A percentile compares a stretch with the other conserved stretches of the same genome.
These are phyloP conservation scores for Psilocybe mexicana DNA, from an alignment of 1,284 basidiomycete genomes.

Conservation along the genomic window DNA sequence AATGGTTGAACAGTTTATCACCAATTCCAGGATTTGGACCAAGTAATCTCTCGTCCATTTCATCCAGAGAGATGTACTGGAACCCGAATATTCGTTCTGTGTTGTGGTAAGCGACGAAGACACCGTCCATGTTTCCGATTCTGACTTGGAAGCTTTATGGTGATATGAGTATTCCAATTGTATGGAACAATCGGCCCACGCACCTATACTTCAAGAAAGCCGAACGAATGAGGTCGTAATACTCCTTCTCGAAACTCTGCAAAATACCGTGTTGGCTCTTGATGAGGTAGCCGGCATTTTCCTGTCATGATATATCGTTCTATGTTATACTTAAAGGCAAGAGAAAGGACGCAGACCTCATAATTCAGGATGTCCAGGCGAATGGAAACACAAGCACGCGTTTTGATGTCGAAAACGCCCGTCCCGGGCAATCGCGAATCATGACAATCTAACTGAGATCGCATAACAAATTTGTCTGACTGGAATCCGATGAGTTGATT, in stretches of 20 bases:
- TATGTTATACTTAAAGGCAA: background rate
- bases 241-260: conserved; percentile 87
- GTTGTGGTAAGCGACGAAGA: conserved; percentile 95
- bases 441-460: conserved; percentile 92
- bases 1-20: conserved; percentile 77
- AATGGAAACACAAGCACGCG: conserved; percentile 84
- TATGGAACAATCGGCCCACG: conserved; percentile 16
- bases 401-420: conserved; percentile 96
- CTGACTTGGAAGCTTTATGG: conserved; percentile 83
- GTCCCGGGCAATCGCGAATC: conserved; percentile 84
- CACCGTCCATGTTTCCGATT: conserved; percentile 97
- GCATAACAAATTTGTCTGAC: conserved; percentile 84
- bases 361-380: conserved; percentile 88
- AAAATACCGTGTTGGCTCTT: conserved; percentile 56
- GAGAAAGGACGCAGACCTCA: conserved; percentile 46
- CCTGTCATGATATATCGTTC: conserved; percentile 34
- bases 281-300: conserved; percentile 81
- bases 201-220: conserved; percentile 95
- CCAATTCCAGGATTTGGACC: conserved; percentile 60
- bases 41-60: conserved; percentile 87
- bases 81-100: conserved; percentile 90
- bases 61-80: conserved; percentile 86
- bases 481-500: conserved; percentile 30
- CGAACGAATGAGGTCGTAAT: conserved; percentile 90
- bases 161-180: background rate